Percentiles rank a stretch among this genome's conserved stretches.
phyloP scores from a whole-genome alignment of 2,329 filamentous ascomycete species.

The Colletotrichum magnum region DNA sequence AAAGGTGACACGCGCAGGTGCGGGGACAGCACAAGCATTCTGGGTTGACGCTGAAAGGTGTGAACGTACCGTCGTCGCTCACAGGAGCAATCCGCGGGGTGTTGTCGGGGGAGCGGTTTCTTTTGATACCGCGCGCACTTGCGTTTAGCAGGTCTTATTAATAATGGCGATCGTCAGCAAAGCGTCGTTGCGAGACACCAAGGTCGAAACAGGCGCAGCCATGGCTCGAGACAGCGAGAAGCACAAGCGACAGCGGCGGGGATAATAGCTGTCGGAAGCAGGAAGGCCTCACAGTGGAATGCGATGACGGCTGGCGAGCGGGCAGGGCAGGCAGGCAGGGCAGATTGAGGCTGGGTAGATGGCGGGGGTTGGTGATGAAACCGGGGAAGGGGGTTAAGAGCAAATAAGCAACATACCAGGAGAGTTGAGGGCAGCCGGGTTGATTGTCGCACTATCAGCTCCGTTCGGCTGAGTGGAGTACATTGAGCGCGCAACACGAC shows the following conservation, averaged over 20 bases:
- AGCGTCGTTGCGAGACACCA: constrained; percentile 34
- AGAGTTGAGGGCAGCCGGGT: constrained; percentile 88
- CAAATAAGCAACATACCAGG: constrained; percentile 71
- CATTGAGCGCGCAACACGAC: constrained; percentile 55
- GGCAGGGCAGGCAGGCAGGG: constrained; percentile 13
- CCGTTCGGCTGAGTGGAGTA: constrained; percentile 78
- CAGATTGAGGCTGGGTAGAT: constrained; percentile 32
- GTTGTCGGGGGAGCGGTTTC: constrained; percentile 81
- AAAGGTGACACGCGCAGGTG: constrained; percentile 49
- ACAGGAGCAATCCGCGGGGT: constrained; percentile 71
- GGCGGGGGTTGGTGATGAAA: constrained; percentile 22
- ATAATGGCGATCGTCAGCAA: constrained; percentile 48
- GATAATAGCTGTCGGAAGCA: constrained; percentile 19
- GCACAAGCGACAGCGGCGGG: constrained; percentile 27
- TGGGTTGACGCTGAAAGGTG: constrained; percentile 45
- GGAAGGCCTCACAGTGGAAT: constrained; percentile 35
- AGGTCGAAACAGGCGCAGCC: constrained; percentile 28
- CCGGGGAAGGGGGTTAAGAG: constrained; percentile 40
- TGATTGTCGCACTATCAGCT: constrained; percentile 90
- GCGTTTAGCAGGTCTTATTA: constrained; percentile 64
- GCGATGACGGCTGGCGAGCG: constrained; percentile 36
- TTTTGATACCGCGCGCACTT: constrained; percentile 80
- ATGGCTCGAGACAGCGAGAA: constrained; percentile 23
- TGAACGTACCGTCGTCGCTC: constrained; percentile 78
- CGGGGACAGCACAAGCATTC: constrained; percentile 30